phyloP scores from a whole-genome alignment of 2,329 filamentous ascomycete genomes.

The Aspergillus thermomutatus region DNA sequence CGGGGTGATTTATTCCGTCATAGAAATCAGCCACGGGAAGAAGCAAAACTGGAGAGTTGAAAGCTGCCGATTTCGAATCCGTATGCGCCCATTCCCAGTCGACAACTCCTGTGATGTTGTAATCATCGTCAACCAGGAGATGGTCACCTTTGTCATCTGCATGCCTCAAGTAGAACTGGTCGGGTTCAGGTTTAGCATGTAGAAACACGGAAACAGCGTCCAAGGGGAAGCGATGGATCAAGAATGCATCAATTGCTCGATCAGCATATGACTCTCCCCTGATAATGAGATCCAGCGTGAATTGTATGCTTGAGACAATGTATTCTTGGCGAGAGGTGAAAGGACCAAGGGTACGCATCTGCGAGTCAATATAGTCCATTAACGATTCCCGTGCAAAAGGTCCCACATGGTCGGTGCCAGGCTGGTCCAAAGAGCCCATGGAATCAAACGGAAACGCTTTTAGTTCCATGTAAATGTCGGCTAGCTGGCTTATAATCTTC shows the following conservation, averaged over 20 bases:
- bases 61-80: conserved; percentile 35
- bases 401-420: conserved; percentile 27
- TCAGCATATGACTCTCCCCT: conserved; percentile 37
- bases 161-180: conserved; percentile 44
- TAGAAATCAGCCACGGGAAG: conserved; percentile 44
- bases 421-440: conserved; percentile 35
- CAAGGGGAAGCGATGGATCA: conserved; percentile 44
- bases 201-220: conserved; percentile 25
- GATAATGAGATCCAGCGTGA: conserved; percentile 39
- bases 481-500: conserved; percentile 39
- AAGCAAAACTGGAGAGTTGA: conserved; percentile 43
- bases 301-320: conserved; percentile 29
- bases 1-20: conserved; percentile 30
- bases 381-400: conserved; percentile 40
- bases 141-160: conserved; percentile 51
- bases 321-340: conserved; percentile 38
- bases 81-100: conserved; percentile 46
- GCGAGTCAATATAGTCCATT: conserved; percentile 28
- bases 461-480: conserved; percentile 40
- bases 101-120: conserved; percentile 48
- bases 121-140: conserved; percentile 45
- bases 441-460: conserved; percentile 34
- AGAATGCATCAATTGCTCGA: conserved; percentile 34
- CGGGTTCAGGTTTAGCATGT: conserved; percentile 18
- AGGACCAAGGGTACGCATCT: conserved; percentile 30